Percentiles rank a stretch among this genome's conserved stretches.
phyloP scores from a whole-genome alignment of 805 yeast species.

The Wickerhamomyces strasburgensis region DNA sequence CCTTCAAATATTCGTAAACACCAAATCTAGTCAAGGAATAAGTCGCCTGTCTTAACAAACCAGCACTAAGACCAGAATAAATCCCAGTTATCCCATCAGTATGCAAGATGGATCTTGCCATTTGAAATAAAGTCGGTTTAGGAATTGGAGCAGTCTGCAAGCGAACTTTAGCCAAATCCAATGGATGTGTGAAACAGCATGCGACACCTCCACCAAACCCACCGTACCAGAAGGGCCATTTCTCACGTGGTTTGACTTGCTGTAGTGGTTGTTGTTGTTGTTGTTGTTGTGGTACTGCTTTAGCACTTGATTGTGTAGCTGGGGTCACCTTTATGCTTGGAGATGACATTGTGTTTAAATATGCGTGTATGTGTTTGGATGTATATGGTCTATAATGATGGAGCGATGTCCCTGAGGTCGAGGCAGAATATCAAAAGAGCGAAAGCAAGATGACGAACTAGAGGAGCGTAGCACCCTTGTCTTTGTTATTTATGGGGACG shows the following conservation, averaged over 20 bases:
- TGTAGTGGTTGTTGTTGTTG: conserved; percentile 3
- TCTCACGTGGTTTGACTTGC: conserved; percentile 17
- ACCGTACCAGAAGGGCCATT: conserved; percentile 55
- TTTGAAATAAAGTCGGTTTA: conserved; percentile 56
- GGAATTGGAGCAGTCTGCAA: conserved; percentile 71
- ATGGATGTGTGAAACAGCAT: conserved; percentile 69
- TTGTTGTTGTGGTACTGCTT: too few species aligned
- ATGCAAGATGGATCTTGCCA: conserved; percentile 55
- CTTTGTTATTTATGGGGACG: too few species aligned
- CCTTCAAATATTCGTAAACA: conserved; percentile 73
- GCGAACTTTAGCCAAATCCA: conserved; percentile 83
- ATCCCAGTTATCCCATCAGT: conserved; percentile 64
- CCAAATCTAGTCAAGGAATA: conserved; percentile 86
- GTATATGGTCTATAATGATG: too few species aligned
- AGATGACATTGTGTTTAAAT: too few species aligned
- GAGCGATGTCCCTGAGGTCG: too few species aligned
- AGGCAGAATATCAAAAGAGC: too few species aligned
- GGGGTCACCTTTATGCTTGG: too few species aligned
- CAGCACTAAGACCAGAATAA: conserved; percentile 81
- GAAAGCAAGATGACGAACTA: too few species aligned
- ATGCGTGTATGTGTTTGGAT: too few species aligned
- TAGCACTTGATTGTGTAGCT: too few species aligned
- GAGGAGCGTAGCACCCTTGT: too few species aligned
- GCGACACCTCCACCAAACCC: conserved; percentile 70
- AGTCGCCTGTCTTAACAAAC: conserved; percentile 79